phyloP scores from a whole-genome alignment of 306 rosid genomes.

The Hylodesmum podocarpum region DNA sequence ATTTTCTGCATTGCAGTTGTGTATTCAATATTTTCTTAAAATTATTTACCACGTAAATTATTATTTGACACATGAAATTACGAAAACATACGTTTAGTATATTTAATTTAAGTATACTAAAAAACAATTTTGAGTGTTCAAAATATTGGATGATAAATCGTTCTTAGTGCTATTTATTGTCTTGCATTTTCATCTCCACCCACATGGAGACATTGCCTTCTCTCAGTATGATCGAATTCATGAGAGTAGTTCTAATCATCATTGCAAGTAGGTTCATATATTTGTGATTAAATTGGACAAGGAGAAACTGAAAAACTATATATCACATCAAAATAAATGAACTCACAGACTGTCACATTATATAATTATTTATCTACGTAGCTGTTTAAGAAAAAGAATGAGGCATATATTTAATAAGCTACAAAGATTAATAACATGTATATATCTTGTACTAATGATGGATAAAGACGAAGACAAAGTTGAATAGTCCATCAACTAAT shows the following conservation, averaged over 20 bases:
- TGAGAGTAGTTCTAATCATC: background rate
- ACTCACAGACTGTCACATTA: background rate
- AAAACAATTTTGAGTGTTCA: no score
- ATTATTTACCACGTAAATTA: no score
- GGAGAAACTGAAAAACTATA: background rate
- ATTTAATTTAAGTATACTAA: no score
- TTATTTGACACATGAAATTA: background rate
- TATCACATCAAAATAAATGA: background rate
- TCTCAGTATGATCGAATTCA: background rate
- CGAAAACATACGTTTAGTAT: background rate
- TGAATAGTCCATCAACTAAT: no score
- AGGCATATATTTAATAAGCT: background rate
- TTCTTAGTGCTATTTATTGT: no score
- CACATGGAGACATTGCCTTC: background rate
- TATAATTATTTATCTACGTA: background rate
- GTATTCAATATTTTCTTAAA: no score
- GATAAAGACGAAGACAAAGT: background rate
- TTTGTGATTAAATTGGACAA: background rate
- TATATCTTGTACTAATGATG: background rate
- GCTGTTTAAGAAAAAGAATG: background rate
- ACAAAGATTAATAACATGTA: background rate
- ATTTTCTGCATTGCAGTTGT: no score
- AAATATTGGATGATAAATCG: no score
- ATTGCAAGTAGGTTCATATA: background rate
- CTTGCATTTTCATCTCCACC: no score